Base-by-base conservation (phyloP, 176 grass and related monocot genomes). In the Phoenix roebelenii region DNA sequence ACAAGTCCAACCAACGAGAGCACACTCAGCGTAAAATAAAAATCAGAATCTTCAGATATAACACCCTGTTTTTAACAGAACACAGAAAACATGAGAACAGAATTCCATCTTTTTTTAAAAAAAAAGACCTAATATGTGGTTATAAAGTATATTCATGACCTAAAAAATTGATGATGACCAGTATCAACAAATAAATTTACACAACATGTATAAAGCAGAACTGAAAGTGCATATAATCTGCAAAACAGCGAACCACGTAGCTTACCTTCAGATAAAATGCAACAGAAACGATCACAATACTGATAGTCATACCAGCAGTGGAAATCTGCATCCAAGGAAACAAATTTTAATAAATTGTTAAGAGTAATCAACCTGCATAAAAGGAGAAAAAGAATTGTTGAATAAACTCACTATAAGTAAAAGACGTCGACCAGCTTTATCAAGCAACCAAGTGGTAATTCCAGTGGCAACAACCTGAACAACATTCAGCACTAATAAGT, bases 371-470 rank as follows among this genome's bases (percentile, higher is more conserved):
- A 44, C 35, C 7, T 44, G 35, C 35, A 44, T 14, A 39, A 10
- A 44, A 44, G 7, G 7, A 44, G 10, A 44, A 44, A 30, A 30
- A 6, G 28, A 44, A 10, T 14, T 44, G 35, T 14, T 14, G 35
- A 9, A 14, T 12, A 53, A 60, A 29, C 25, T 91, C 79, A 97
- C 93, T 64, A 90, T 91, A 67, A 98, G 84, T 60, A 98, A 84
- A 76, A 89, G 85, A 25, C 87, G 76, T 55, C 93, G 78, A 16
- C 87, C 93, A 74, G 93, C 93, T 89, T 75, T 83, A 72, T 98
- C 93, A 59, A 92, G 74, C 26, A 98, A 89, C 74, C 79, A 81
- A 51, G 93, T 98, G 69, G 93, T 98, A 76, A 98, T 49, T 71
- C 79, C 81, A 60, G 87, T 92, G 25, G 93, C 84, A 73, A 98